Evolutionary conservation across 2,329 filamentous ascomycete genomes (phyloP).

Genomic region (Trichoderma gracile): DNA sequence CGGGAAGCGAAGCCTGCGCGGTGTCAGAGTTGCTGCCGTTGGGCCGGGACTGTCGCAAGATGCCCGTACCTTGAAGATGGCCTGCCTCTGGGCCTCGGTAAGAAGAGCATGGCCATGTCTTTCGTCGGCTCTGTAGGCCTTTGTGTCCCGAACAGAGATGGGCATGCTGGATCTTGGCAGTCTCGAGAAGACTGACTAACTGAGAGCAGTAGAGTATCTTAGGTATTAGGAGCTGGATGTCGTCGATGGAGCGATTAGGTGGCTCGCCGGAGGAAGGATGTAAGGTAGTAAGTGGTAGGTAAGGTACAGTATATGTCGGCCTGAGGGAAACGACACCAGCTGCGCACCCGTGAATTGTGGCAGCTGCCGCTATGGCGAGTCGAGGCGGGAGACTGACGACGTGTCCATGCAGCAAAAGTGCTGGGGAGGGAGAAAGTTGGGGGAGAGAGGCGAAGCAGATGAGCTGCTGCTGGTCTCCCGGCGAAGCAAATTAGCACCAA

Average conservation of each 20-base stretch:
- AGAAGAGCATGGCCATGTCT: slow-evolving; percentile 38
- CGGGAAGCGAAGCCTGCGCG: slow-evolving; percentile 42
- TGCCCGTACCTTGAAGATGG: slow-evolving; percentile 40
- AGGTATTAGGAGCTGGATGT: not conserved
- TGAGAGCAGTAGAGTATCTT: not conserved
- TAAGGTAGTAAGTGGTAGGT: no score
- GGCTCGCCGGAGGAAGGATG: not conserved
- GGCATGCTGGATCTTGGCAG: slow-evolving; percentile 38
- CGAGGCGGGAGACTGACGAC: slow-evolving; percentile 1
- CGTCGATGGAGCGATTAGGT: not conserved
- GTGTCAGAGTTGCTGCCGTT: slow-evolving; percentile 16
- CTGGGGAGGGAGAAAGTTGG: slow-evolving; percentile 12
- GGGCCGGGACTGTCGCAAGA: not conserved
- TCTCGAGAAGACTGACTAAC: slow-evolving; percentile 34
- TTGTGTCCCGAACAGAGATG: slow-evolving; percentile 41
- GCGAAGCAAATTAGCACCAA: not conserved
- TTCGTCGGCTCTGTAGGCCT: slow-evolving; percentile 46
- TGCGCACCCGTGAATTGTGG: slow-evolving; percentile 2
- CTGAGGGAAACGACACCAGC: not conserved
- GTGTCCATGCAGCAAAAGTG: slow-evolving; percentile 22
- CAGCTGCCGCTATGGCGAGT: slow-evolving; percentile 8
- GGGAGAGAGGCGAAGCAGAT: slow-evolving; percentile 21
- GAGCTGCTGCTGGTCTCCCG: slow-evolving; percentile 13
- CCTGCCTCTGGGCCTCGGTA: slow-evolving; percentile 40
- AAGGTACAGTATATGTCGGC: not conserved